These are phyloP conservation scores for Candida frijolesensis DNA, from an alignment of 1,139 yeast genomes.

Conservation along the genomic window DNA sequence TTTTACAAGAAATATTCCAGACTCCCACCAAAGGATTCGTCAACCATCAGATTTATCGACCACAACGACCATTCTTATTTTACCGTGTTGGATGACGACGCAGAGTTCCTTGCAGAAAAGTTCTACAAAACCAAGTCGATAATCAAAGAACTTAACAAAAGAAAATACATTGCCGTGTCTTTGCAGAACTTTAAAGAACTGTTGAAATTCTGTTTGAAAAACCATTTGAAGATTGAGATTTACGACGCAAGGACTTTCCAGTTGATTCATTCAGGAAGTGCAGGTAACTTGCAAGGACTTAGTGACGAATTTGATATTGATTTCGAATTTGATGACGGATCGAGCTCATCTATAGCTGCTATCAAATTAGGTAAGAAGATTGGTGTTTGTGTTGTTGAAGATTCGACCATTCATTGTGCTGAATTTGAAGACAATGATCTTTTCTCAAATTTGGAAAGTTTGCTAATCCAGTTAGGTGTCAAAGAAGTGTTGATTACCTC, in stretches of 20 bases:
- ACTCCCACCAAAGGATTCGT: conserved; percentile 49
- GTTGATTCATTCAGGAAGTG: conserved; percentile 69
- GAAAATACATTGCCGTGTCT: conserved; percentile 75
- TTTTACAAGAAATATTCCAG: conserved; percentile 62
- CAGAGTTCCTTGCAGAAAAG: conserved; percentile 76
- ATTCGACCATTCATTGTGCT: conserved; percentile 68
- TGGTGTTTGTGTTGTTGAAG: conserved; percentile 83
- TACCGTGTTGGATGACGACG: conserved; percentile 77
- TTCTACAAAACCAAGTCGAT: conserved; percentile 84
- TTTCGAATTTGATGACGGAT: conserved; percentile 63
- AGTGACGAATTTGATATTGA: conserved; percentile 47
- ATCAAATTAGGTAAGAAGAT: conserved; percentile 61
- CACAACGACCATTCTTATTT: conserved; percentile 72
- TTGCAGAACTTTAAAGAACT: conserved; percentile 69
- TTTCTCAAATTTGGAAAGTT: conserved; percentile 81
- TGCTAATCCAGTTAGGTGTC: conserved; percentile 84
- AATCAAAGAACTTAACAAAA: conserved; percentile 56
- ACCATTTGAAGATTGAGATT: conserved; percentile 77
- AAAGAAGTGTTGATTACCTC: conserved; percentile 75
- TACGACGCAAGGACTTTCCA: conserved; percentile 64
- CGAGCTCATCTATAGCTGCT: conserved; percentile 76
- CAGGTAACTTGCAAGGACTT: conserved; percentile 74
- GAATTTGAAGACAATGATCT: conserved; percentile 89
- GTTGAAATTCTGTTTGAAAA: conserved; percentile 66
- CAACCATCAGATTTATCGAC: conserved; percentile 69